Evolutionary conservation across 1,284 basidiomycete genomes (phyloP).

Genomic region (Mycena sp.): DNA sequence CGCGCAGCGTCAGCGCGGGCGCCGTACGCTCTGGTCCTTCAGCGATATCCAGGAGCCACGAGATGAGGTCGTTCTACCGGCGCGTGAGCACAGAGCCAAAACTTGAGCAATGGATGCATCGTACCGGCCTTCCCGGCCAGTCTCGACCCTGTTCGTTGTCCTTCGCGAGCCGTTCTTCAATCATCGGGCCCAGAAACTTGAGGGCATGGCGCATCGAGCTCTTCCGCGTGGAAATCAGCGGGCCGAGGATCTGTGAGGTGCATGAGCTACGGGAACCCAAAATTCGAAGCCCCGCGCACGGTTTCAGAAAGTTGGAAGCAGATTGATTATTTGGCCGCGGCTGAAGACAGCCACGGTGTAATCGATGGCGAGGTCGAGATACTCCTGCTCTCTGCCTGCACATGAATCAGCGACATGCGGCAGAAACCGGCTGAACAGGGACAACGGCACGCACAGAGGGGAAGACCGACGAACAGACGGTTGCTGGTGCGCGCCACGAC

Average conservation of each 20-base stretch:
- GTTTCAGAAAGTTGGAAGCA: conserved; percentile 41
- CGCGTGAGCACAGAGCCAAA: too few species aligned
- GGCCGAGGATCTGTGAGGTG: neutral
- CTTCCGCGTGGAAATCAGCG: neutral
- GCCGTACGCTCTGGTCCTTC: conserved; percentile 32
- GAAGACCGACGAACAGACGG: conserved; percentile 29
- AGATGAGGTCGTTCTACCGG: conserved; percentile 49
- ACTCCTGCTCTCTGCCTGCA: conserved; percentile 30
- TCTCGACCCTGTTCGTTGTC: neutral
- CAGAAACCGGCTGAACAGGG: neutral
- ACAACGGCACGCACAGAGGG: conserved; percentile 22
- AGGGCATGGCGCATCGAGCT: neutral
- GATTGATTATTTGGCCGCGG: conserved; percentile 32
- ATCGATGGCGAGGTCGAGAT: conserved; percentile 41
- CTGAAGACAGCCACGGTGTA: conserved; percentile 40
- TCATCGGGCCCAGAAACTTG: neutral
- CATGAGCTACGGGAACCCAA: neutral
- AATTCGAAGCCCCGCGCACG: conserved; percentile 35
- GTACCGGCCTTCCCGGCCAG: neutral
- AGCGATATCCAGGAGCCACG: conserved; percentile 44
- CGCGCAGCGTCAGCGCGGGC: conserved; percentile 34
- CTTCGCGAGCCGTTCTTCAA: neutral
- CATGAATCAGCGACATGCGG: neutral
- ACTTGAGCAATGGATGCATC: neutral
- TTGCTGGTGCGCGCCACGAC: conserved; percentile 24